Percentiles rank a stretch among this genome's conserved stretches.
These are phyloP conservation scores for Populus ilicifolia DNA, from an alignment of 345 rosid species.

Conservation along the genomic window DNA sequence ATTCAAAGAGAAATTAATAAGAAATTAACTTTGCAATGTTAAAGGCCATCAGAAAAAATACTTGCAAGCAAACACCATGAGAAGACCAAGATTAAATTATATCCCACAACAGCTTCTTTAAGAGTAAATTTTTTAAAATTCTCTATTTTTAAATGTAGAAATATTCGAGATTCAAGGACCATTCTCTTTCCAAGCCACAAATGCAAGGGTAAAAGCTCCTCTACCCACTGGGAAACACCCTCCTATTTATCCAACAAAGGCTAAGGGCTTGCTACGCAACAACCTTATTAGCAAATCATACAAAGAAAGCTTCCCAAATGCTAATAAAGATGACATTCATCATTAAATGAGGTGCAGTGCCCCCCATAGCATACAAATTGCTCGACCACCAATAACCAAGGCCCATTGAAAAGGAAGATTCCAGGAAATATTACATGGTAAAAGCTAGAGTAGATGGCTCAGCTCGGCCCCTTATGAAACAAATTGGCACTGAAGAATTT, in stretches of 20 bases:
- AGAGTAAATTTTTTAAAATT: neutral
- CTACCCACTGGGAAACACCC: neutral
- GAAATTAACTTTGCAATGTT: neutral
- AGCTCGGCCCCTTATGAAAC: neutral
- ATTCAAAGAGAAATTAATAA: neutral
- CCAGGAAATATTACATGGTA: neutral
- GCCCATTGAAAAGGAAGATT: neutral
- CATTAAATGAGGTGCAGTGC: too few relatives aligned
- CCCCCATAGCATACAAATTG: neutral
- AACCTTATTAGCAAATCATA: neutral
- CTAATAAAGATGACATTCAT: neutral
- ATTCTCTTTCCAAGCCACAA: neutral
- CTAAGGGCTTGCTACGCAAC: neutral
- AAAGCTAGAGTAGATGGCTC: too few relatives aligned
- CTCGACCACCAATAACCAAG: neutral
- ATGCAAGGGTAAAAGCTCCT: neutral
- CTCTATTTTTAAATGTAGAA: neutral
- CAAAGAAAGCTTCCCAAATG: neutral
- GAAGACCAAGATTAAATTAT: neutral
- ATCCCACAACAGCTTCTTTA: neutral
- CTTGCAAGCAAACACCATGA: neutral
- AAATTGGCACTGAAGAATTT: neutral
- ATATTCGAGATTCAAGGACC: neutral
- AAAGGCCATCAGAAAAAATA: neutral
- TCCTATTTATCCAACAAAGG: neutral